Evolutionary conservation across 1,284 basidiomycete genomes (phyloP).

Genomic region (Peniophora sp.): DNA sequence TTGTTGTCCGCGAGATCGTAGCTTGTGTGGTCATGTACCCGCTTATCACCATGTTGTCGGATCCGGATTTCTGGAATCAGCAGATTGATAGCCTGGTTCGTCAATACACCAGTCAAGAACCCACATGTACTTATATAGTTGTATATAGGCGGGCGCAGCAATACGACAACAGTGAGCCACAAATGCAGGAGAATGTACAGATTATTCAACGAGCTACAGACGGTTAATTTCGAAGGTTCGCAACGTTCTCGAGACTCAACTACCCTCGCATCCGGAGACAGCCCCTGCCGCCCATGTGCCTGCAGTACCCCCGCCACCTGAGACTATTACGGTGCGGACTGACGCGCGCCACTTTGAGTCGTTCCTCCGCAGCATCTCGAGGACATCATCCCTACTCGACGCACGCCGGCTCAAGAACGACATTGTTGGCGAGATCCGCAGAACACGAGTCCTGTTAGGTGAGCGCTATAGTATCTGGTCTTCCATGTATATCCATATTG

Average conservation of each 20-base stretch:
- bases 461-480: constrained; percentile 12
- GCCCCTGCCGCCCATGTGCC: constrained; percentile 26
- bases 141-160: constrained; percentile 71
- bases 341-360: constrained; percentile 81
- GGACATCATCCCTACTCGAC: constrained; percentile 78
- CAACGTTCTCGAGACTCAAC: constrained; percentile 73
- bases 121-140: not conserved
- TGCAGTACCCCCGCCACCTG: constrained; percentile 34
- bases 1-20: constrained; percentile 77
- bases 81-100: constrained; percentile 84
- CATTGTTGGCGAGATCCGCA: constrained; percentile 78
- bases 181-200: not conserved
- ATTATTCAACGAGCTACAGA: constrained; percentile 25
- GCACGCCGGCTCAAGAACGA: constrained; percentile 88
- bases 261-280: constrained; percentile 43
- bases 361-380: constrained; percentile 79
- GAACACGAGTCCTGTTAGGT: constrained; percentile 69
- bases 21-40: constrained; percentile 81
- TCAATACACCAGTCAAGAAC: constrained; percentile 11
- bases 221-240: constrained; percentile 80
- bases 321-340: constrained; percentile 70
- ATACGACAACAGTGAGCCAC: constrained; percentile 79
- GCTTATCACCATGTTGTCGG: constrained; percentile 85
- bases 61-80: constrained; percentile 96
- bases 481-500: not conserved